Evolutionary conservation across 148 eudicot species (phyloP).

Genomic region (Fallopia convolvulus): DNA sequence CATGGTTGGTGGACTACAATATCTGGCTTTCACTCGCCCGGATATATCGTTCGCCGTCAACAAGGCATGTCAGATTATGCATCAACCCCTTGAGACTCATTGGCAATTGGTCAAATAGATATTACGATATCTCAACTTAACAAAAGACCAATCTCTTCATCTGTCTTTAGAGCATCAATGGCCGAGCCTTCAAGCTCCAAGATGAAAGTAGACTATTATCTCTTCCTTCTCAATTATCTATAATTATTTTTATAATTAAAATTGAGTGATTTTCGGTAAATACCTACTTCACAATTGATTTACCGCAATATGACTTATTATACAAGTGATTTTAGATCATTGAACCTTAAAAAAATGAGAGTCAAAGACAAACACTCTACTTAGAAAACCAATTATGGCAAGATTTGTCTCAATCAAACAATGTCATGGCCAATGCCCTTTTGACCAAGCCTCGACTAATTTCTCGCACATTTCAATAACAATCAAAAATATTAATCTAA

Average conservation of each 20-base stretch:
- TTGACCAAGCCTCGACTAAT: conserved; percentile 22
- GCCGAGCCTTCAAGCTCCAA: too few species aligned
- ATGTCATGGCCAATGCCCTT: conserved; percentile 69
- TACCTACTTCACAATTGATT: too few species aligned
- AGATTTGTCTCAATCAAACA: conserved; percentile 73
- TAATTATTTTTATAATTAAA: too few species aligned
- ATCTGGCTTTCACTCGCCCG: background rate
- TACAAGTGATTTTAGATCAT: too few species aligned
- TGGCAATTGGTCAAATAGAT: background rate
- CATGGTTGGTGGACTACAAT: background rate
- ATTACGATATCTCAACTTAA: background rate
- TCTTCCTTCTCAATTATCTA: too few species aligned
- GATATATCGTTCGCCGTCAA: background rate
- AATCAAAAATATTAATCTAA: background rate
- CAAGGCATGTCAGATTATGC: background rate
- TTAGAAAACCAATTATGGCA: conserved; percentile 75
- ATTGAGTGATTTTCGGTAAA: too few species aligned
- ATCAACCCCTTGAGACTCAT: background rate
- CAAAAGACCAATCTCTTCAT: too few species aligned
- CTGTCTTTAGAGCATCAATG: too few species aligned
- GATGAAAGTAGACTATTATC: too few species aligned
- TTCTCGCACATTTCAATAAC: conserved; percentile 31
- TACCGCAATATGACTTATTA: too few species aligned
- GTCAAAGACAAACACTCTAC: conserved; percentile 52
- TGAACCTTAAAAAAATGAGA: conserved; percentile 29